Base-by-base conservation (phyloP, 257 asterid genomes). In the Nicotiana noctiflora region DNA sequence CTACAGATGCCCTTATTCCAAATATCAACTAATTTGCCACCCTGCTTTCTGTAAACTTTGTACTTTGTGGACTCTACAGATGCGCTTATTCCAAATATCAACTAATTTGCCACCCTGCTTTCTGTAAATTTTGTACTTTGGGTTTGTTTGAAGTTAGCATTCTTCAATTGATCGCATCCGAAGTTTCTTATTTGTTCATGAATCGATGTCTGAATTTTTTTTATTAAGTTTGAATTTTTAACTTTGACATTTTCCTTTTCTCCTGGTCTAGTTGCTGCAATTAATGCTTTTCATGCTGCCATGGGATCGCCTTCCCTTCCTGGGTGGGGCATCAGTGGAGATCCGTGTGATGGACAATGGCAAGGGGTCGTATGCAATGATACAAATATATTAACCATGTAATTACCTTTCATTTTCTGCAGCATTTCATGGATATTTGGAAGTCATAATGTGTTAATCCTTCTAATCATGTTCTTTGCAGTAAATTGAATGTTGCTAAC, bases 241-340 rank as follows among this genome's bases (percentile, higher is more conserved):
- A 72, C 78, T 46, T 34, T 53, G 55, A 65, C 78, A 19, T 83
- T 83, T 80, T 55, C 14, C 51, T 68, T 32, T 19, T 52, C 52
- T 34, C 53, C 32, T 86, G 85, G 84, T 80, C 76, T 85, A 91
- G 96, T 90, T 84, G 86, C 92, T 82, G 96, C 96, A 57, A 88
- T 91, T 25, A 90, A 87, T 83, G 66, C 83, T 80, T 88, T 91
- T 31, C 89, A 89, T 27, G 81, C 81, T 82, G 83, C 91, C 14
- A 77, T 90, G 83, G 96, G 91, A 81, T 91, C 93, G 2, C 94
- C 92, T 8, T n/a, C 90, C 72, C 87, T 90, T 49, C 94, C 94
- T 4, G 97, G 96, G 49, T 91, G 96, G 96, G 84, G 85, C 59
- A 86, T 88, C 65, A 89, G 90, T 46, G 92, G 91, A 82, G 96